These are phyloP conservation scores for Botryosphaeria dothidea DNA, from an alignment of 2,329 filamentous ascomycete species.

Conservation along the genomic window DNA sequence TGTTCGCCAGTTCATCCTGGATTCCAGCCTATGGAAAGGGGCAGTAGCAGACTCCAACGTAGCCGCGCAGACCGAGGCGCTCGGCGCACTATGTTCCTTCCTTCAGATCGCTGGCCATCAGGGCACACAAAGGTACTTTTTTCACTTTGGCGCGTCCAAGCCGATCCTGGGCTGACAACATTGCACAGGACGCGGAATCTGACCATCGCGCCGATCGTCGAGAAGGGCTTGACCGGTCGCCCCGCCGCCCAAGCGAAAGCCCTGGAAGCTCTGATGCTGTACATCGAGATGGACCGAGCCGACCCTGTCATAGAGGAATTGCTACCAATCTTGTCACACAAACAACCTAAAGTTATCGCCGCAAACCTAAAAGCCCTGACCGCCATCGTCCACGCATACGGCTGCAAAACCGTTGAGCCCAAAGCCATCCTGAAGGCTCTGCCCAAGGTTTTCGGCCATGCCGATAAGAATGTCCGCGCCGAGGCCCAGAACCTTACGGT, in stretches of 20 bases:
- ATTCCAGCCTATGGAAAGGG: conserved; percentile 85
- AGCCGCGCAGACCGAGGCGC: conserved; percentile 90
- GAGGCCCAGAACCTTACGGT: conserved; percentile 90
- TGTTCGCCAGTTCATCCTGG: conserved; percentile 84
- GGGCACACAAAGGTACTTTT: conserved; percentile 65
- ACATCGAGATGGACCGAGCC: conserved; percentile 85
- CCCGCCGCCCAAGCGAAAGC: conserved; percentile 86
- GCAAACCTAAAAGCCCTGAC: conserved; percentile 75
- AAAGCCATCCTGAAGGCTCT: conserved; percentile 86
- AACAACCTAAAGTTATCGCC: conserved; percentile 85
- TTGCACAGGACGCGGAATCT: conserved; percentile 66
- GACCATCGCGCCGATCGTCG: conserved; percentile 77
- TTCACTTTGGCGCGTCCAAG: neutral
- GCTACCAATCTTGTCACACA: conserved; percentile 78
- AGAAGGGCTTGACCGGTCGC: conserved; percentile 87
- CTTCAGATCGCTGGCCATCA: conserved; percentile 86
- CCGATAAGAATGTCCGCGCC: conserved; percentile 96
- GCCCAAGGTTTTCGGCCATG: conserved; percentile 90
- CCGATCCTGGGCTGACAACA: conserved; percentile 14
- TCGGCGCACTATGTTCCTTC: conserved; percentile 85
- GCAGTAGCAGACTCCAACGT: conserved; percentile 95
- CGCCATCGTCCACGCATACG: conserved; percentile 87
- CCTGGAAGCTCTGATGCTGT: conserved; percentile 81
- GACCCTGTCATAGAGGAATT: conserved; percentile 89
- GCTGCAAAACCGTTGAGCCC: conserved; percentile 90